Evolutionary conservation across 164 flowering plant genomes (phyloP), one percentile per base, ranked within the genome.

Genomic region (Liquidambar formosana): DNA sequence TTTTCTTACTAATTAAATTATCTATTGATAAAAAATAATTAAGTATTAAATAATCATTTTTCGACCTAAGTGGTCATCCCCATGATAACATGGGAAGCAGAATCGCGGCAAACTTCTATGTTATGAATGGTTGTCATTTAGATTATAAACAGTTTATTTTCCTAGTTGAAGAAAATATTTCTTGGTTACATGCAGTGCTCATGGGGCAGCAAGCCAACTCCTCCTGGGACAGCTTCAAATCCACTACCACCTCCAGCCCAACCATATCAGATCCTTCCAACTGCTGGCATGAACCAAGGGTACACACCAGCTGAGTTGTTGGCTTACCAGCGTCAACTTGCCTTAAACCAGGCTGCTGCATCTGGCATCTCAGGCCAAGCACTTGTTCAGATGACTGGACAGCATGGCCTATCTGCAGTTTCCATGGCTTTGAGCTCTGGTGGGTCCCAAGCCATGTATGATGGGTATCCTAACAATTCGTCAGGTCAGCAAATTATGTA

Each of bases 401-500:
- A 64, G 18, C 67, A 64, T 33, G 67, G 67, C 14, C 67, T 64
- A 43, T 22, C 68, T 19, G 47, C 68, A n/a, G 60, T 16, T 18
- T 52, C 60, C 11, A 52, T 65, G 68, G 60, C 60, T 22, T 8
- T 64, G 67, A 22, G 48, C 48, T 52, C 60, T 11, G 59, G 68
- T n/a, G 60, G 59, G 12, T 28, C 48, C 10, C 68, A 65, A n/a
- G 60, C 59, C 9, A 26, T 65, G 60, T 65, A 52, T 65, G 68
- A 65, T 41, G 68, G 68, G 52, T 65, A 65, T 53, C 68, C 68
- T 11, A 65, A 52, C 23, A 19, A 15, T 41, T n/a, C 47, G 2
- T 18, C 68, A 18, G 48, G 41, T 21, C 68, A 65, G 61, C 69
- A 66, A 49, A 61, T 56, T 11, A 66, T 56, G 69, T 66, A 66